phyloP scores from a whole-genome alignment of 176 grass and related monocot species.

The maize (Zea mays) region DNA sequence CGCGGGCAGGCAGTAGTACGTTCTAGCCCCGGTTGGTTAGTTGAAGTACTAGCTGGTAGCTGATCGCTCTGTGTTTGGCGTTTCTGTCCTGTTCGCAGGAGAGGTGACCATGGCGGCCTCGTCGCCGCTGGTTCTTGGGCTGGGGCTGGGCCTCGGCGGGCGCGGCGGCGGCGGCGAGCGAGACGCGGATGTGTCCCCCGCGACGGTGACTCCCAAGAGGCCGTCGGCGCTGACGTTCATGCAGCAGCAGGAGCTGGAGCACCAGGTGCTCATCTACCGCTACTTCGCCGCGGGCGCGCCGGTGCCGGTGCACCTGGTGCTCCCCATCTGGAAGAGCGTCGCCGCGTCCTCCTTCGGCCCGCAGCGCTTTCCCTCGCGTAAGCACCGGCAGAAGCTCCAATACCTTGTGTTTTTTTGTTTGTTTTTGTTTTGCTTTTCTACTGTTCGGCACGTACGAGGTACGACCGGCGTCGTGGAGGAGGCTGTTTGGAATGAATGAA shows the following conservation, averaged over 20 bases:
- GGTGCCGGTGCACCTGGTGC: conserved; percentile 89
- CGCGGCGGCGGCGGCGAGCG: conserved; percentile 7
- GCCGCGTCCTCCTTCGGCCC: conserved; percentile 80
- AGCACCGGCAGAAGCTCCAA: no score
- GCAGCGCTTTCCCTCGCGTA: conserved; percentile 74
- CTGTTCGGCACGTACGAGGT: no score
- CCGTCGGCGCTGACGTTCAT: conserved; percentile 76
- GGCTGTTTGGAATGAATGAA: not conserved
- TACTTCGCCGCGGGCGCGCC: conserved; percentile 88
- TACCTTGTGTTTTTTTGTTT: no score
- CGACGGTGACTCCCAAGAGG: not conserved
- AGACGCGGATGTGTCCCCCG: not conserved
- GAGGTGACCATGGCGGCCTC: conserved; percentile 43
- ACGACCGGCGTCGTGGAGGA: no score
- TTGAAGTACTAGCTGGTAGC: not conserved
- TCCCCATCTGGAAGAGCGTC: conserved; percentile 98
- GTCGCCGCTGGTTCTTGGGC: conserved; percentile 65
- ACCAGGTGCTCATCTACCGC: conserved; percentile 98
- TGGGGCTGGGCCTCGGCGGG: conserved; percentile 54
- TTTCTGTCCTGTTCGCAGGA: conserved; percentile 32
- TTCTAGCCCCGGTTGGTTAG: not conserved
- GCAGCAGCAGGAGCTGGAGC: conserved; percentile 98
- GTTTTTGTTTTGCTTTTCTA: no score
- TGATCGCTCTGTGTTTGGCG: not conserved
- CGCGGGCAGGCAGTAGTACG: not conserved